These are phyloP conservation scores for Metschnikowia sp. DNA, from an alignment of 805 yeast species.

Conservation along the genomic window DNA sequence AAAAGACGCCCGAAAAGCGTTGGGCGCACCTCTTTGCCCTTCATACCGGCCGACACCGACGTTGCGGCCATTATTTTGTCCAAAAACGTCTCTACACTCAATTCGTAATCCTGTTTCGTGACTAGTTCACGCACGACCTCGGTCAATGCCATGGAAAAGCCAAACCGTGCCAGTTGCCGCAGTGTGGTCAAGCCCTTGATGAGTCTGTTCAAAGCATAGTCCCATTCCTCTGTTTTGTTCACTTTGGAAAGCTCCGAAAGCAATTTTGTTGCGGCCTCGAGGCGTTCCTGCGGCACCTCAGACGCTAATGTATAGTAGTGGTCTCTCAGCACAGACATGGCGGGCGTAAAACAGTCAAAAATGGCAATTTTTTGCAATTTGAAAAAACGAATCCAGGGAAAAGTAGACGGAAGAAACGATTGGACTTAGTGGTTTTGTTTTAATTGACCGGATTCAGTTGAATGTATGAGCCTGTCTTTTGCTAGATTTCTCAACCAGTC, in stretches of 20 bases:
- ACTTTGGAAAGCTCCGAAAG: slow-evolving; percentile 54
- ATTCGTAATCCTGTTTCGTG: slow-evolving; percentile 26
- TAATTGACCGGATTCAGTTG: too few relatives aligned
- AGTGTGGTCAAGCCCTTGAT: slow-evolving; percentile 79
- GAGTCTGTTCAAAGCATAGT: slow-evolving; percentile 74
- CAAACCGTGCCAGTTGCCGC: slow-evolving; percentile 79
- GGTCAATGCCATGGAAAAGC: slow-evolving; percentile 82
- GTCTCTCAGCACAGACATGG: slow-evolving; percentile 63
- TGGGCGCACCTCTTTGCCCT: slow-evolving; percentile 83
- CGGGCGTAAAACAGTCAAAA: too few relatives aligned
- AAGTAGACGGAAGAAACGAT: too few relatives aligned
- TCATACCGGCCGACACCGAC: slow-evolving; percentile 37
- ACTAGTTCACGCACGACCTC: slow-evolving; percentile 51
- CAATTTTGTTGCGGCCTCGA: slow-evolving; percentile 65
- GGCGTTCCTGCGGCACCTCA: slow-evolving; percentile 68
- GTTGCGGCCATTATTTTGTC: slow-evolving; percentile 40
- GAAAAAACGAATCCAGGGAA: too few relatives aligned
- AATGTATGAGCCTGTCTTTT: too few relatives aligned
- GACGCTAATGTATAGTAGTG: slow-evolving; percentile 76
- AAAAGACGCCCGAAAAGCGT: slow-evolving; percentile 78
- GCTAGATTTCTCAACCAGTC: too few relatives aligned
- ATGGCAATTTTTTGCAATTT: too few relatives aligned
- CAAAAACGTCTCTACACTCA: slow-evolving; percentile 31
- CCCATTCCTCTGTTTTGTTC: slow-evolving; percentile 59
- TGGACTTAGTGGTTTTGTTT: too few relatives aligned